phyloP scores from a whole-genome alignment of 2,329 filamentous ascomycete species.

The Metarhizium brunneum region DNA sequence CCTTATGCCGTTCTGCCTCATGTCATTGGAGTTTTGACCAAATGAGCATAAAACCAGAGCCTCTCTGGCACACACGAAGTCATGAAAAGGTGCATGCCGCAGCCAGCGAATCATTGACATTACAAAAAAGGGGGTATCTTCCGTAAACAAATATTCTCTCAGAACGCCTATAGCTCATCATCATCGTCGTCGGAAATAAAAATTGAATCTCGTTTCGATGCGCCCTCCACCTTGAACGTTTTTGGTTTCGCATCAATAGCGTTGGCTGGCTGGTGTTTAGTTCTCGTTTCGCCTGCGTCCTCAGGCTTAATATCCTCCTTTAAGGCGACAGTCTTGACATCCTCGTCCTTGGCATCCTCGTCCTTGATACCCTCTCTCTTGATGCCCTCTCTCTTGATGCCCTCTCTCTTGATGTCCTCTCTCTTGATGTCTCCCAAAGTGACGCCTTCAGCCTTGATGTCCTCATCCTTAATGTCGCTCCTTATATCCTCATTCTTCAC shows the following conservation, averaged over 20 bases:
- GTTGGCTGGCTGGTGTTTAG: neutral
- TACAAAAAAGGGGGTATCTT: slow-evolving; percentile 15
- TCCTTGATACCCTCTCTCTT: too few species aligned
- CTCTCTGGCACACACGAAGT: neutral
- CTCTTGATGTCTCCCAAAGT: slow-evolving; percentile 9
- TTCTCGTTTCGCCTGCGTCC: neutral
- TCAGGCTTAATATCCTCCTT: neutral
- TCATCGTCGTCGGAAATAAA: slow-evolving; percentile 30
- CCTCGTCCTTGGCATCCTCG: neutral
- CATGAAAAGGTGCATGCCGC: neutral
- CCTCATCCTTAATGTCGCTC: slow-evolving; percentile 6
- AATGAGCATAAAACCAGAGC: slow-evolving; percentile 21
- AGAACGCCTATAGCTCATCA: slow-evolving; percentile 12
- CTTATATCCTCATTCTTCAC: slow-evolving; percentile 1
- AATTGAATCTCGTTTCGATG: slow-evolving; percentile 21
- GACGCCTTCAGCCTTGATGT: slow-evolving; percentile 7
- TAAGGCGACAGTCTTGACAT: too few species aligned
- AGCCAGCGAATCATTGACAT: neutral
- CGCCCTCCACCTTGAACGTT: slow-evolving; percentile 12
- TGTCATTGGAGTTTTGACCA: slow-evolving; percentile 41
- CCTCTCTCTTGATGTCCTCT: neutral
- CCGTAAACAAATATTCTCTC: neutral
- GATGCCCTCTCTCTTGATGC: neutral
- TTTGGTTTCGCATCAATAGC: neutral
- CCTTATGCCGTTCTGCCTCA: slow-evolving; percentile 38